Base-by-base conservation (phyloP, 2,329 filamentous ascomycete genomes). In the Trichoderma asperellum region DNA sequence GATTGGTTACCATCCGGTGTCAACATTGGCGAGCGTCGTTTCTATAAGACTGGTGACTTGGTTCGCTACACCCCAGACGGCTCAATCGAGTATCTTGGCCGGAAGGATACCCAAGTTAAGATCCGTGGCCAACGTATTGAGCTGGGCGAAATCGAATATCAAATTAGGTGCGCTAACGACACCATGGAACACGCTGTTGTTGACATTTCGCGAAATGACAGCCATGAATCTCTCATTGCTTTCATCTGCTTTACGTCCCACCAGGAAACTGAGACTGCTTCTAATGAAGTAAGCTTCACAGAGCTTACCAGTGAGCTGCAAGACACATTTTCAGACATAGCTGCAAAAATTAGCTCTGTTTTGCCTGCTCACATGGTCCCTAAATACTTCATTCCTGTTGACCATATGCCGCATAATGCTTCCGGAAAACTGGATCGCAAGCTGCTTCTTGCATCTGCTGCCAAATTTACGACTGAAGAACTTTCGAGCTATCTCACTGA, bases 1-100 rank as follows among this genome's bases (percentile, higher is more conserved):
- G 14, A 53, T 12, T 68, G 64, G 64, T 10, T 68, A 11, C 52
- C 69, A 53, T 29, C 56, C 5, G 4, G 29, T 0, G 5, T 11
- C 32, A 27, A 68, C 16, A 34, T 70, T 14, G 63, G 68, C 52
- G 55, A 60, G 12, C 64, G 68, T 34, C 68, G 68, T 35, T 68
- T 69, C 29, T 70, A 70, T 18, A 70, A 66, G 62, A 70, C 68
- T 8, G 68, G 68, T 7, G 68, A 70, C 43, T 56, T 70, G 11
- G 68, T 67, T n/a, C 56, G 68, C 43, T 70, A 70, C 18, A 35
- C 40, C 18, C 4, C 27, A 3, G 24, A 70, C 4, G 68, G 68
- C 14, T 67, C 55, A 8, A 27, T 70, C 32, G 62, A 67, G 4
- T 70, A 55, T 14, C 4, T 70, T 5, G 47, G 68, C 27, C 53